Evolutionary conservation across 2,329 filamentous ascomycete genomes (phyloP).

Genomic region (Pyricularia sp.): DNA sequence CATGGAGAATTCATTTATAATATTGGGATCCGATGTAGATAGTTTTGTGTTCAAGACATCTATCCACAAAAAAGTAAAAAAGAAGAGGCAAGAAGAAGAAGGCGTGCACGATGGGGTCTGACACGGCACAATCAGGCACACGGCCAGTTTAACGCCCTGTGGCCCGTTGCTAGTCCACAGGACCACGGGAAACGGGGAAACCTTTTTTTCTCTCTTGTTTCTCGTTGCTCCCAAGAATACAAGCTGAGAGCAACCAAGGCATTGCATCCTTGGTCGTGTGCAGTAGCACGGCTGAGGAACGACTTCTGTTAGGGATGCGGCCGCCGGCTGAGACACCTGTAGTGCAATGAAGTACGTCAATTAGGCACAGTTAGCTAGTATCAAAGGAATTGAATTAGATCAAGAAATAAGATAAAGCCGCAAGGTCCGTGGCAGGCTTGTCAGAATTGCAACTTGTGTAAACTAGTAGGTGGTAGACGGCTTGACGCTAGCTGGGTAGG

Average conservation of each 20-base stretch:
- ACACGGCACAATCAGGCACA: not conserved
- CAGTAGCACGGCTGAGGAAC: not conserved
- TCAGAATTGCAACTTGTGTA: not conserved
- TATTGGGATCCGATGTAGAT: not conserved
- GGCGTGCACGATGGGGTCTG: not conserved
- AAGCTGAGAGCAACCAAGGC: not conserved
- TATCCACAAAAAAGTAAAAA: not conserved
- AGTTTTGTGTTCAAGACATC: not conserved
- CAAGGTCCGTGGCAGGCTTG: not conserved
- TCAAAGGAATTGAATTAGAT: not conserved
- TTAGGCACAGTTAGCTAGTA: not conserved
- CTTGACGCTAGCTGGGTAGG: not conserved
- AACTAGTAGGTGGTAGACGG: not conserved
- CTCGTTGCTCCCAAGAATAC: not conserved
- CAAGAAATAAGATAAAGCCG: not conserved
- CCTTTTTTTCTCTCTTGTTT: not conserved
- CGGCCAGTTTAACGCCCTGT: not conserved
- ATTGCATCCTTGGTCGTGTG: not conserved
- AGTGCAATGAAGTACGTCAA: not conserved
- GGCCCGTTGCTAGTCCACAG: not conserved
- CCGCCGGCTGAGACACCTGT: not conserved
- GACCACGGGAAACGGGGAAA: not conserved
- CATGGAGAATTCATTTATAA: conserved; percentile 1
- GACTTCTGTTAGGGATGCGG: not conserved
- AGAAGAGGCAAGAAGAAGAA: not conserved